Conservation (phyloP, 352 stramenopile species). For the Globisporangium middletonii region DNA sequence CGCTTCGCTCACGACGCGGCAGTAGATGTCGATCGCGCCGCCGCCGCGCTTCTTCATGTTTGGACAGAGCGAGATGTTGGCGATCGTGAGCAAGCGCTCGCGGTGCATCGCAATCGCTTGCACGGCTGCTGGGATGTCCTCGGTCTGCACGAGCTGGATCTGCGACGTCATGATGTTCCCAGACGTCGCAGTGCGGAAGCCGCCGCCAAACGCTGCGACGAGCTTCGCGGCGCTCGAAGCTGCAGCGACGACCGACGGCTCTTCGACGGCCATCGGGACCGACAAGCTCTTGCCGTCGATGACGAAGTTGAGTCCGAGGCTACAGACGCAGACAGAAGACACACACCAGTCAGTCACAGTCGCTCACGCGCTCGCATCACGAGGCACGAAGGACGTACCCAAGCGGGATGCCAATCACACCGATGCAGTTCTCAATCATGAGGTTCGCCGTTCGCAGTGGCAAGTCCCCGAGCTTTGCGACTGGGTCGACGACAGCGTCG, state of each 20-base stretch:
- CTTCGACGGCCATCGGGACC: slow-evolving; percentile 82
- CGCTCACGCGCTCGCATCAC: neutral
- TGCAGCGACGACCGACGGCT: slow-evolving; percentile 80
- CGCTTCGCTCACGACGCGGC: slow-evolving; percentile 60
- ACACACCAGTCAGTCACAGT: neutral
- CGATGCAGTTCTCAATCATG: slow-evolving; percentile 90
- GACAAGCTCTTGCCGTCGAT: slow-evolving; percentile 75
- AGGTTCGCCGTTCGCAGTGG: slow-evolving; percentile 73
- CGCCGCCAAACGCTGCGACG: slow-evolving; percentile 58
- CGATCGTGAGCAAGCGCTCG: slow-evolving; percentile 52
- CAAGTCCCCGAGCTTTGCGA: slow-evolving; percentile 60
- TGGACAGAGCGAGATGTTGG: slow-evolving; percentile 71
- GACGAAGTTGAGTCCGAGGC: slow-evolving; percentile 82
- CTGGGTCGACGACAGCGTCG: slow-evolving; percentile 20
- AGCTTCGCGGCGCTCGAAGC: slow-evolving; percentile 82
- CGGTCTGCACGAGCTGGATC: slow-evolving; percentile 73
- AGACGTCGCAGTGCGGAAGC: slow-evolving; percentile 67
- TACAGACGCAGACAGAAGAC: slow-evolving; percentile 3
- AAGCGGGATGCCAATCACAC: slow-evolving; percentile 78
- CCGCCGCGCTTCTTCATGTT: slow-evolving; percentile 86
- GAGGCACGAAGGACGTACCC: slow-evolving; percentile 27
- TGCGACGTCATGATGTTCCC: slow-evolving; percentile 87
- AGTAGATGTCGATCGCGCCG: slow-evolving; percentile 77
- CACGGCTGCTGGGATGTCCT: slow-evolving; percentile 51
- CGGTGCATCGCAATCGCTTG: slow-evolving; percentile 44